Conservation (phyloP, 441 rosid species). For the Eutrema salsugineum region DNA sequence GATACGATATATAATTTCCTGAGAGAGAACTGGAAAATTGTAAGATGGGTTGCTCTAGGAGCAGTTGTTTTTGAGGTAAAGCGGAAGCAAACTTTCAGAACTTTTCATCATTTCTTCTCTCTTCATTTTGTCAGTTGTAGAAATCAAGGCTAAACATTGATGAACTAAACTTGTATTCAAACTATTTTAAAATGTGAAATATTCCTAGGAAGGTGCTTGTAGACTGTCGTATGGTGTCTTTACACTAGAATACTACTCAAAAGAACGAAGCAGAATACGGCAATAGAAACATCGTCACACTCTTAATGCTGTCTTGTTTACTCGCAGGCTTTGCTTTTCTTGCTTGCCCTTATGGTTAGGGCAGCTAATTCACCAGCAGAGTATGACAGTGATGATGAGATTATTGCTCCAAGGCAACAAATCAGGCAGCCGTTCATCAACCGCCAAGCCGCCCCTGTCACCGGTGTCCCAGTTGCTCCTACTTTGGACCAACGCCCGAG, state of each 20-base stretch:
- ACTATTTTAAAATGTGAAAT: not conserved
- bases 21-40: conserved; percentile 76
- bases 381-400: conserved; percentile 95
- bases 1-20: conserved; percentile 70
- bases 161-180: not conserved
- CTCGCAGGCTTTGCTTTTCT: conserved; percentile 77
- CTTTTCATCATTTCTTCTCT: not conserved
- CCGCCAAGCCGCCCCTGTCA: conserved; percentile 61
- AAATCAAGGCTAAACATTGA: not conserved
- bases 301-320: conserved; percentile 2
- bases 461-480: conserved; percentile 78
- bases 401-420: conserved; percentile 69
- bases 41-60: conserved; percentile 96
- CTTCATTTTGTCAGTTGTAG: not conserved
- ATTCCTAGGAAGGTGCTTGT: not conserved
- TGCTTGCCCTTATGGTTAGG: conserved; percentile 78
- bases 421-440: conserved; percentile 80
- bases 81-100: not conserved
- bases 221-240: not conserved
- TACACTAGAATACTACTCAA: not conserved
- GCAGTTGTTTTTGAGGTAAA: conserved; percentile 82
- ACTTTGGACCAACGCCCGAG: conserved; percentile 78
- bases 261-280: not conserved
- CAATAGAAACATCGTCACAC: not conserved
- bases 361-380: conserved; percentile 70